phyloP scores from a whole-genome alignment of 768 basidiomycete genomes.

The Pluteus cervinus region DNA sequence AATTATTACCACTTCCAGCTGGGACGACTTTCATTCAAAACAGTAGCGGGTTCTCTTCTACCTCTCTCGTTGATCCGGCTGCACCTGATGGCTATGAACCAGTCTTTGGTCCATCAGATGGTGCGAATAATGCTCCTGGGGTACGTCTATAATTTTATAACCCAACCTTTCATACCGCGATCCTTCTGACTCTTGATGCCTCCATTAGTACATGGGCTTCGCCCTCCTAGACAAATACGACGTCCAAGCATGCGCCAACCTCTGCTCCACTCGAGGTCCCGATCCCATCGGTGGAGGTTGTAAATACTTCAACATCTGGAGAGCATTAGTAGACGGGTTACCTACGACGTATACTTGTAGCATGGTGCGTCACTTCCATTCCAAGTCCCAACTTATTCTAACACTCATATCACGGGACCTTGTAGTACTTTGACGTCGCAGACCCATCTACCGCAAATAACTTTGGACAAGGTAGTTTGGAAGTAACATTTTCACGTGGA shows the following conservation, averaged over 20 bases:
- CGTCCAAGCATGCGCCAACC: constrained; percentile 36
- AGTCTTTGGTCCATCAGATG: constrained; percentile 38
- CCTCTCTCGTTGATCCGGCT: constrained; percentile 31
- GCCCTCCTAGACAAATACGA: constrained; percentile 44
- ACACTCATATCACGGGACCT: not conserved
- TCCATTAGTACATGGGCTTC: constrained; percentile 43
- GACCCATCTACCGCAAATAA: constrained; percentile 41
- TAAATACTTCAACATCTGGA: constrained; percentile 51
- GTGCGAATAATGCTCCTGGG: constrained; percentile 41
- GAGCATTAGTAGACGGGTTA: constrained; percentile 36
- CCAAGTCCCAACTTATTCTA: not conserved
- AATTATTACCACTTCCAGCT: constrained; percentile 26
- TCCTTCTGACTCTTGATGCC: not conserved
- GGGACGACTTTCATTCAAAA: constrained; percentile 37
- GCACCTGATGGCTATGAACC: constrained; percentile 27
- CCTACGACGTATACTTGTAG: constrained; percentile 46
- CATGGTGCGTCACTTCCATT: constrained; percentile 29
- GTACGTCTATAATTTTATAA: constrained; percentile 19
- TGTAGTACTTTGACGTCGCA: constrained; percentile 38
- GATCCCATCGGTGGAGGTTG: constrained; percentile 39
- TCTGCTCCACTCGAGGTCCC: constrained; percentile 37
- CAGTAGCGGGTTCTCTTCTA: constrained; percentile 34
- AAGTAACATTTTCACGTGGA: constrained; percentile 41
- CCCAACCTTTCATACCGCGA: not conserved
- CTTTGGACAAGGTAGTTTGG: constrained; percentile 36